Evolutionary conservation across 2,329 filamentous ascomycete genomes (phyloP).

Genomic region (Fonsecaea pedrosoi): DNA sequence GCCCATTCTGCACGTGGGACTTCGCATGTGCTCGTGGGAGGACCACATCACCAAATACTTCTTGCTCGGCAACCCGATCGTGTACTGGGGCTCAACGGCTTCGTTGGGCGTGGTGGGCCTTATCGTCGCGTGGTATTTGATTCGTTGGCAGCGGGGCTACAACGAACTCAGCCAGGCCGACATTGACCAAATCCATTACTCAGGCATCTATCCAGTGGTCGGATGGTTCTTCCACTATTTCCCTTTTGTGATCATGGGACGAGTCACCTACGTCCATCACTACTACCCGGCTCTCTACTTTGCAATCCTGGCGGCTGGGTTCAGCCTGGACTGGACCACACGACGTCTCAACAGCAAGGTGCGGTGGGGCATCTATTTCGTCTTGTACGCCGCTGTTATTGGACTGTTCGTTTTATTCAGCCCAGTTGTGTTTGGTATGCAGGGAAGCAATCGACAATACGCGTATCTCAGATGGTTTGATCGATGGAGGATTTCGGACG

Average conservation of each 20-base stretch:
- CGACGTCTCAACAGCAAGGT: conserved; percentile 68
- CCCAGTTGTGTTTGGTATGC: conserved; percentile 96
- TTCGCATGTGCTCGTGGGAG: conserved; percentile 99
- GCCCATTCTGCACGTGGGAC: conserved; percentile 91
- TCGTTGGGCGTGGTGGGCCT: conserved; percentile 75
- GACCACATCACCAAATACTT: conserved; percentile 97
- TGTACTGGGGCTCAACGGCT: conserved; percentile 93
- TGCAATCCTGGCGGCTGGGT: conserved; percentile 86
- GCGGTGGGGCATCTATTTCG: conserved; percentile 72
- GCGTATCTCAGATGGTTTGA: conserved; percentile 92
- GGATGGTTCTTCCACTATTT: conserved; percentile 97
- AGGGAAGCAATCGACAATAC: conserved; percentile 81
- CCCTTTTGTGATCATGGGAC: conserved; percentile 95
- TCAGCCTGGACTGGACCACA: conserved; percentile 84
- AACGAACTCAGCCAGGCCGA: conserved; percentile 78
- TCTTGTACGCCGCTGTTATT: conserved; percentile 76
- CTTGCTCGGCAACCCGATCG: conserved; percentile 91
- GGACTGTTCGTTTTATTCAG: conserved; percentile 87
- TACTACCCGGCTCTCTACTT: conserved; percentile 99
- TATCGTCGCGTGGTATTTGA: conserved; percentile 79
- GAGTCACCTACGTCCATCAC: conserved; percentile 98
- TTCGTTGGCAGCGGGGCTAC: conserved; percentile 97
- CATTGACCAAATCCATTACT: conserved; percentile 93
- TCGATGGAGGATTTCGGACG: conserved; percentile 82
- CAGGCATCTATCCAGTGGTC: conserved; percentile 85